Evolutionary conservation across 2,329 filamentous ascomycete genomes (phyloP).

Genomic region (Aureobasidium zeae): DNA sequence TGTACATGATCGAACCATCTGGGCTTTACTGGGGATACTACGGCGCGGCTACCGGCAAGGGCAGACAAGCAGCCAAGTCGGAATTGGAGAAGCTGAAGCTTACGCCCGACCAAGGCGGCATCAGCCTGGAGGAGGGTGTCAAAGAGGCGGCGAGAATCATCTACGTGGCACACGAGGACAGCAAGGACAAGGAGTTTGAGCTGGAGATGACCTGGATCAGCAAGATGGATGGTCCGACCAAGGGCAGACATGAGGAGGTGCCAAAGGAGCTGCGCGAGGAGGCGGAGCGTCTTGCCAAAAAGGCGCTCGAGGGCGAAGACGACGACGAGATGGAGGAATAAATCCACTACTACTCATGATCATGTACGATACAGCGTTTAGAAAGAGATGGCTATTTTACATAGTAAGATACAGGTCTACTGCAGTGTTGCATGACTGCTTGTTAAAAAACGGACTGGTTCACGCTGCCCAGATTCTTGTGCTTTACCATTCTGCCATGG

Average conservation of each 20-base stretch:
- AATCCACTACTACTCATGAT: constrained; percentile 5
- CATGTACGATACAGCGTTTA: constrained; percentile 17
- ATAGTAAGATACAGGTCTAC: not conserved
- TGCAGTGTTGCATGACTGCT: not conserved
- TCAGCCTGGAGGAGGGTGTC: constrained; percentile 77
- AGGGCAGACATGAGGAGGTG: constrained; percentile 87
- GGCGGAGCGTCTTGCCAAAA: constrained; percentile 87
- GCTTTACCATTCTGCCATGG: constrained; percentile 3
- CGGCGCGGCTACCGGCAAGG: constrained; percentile 93
- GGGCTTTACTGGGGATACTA: constrained; percentile 99
- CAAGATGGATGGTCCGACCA: constrained; percentile 71
- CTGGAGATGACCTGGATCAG: constrained; percentile 99
- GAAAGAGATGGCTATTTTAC: constrained; percentile 12
- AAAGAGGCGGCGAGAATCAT: constrained; percentile 97
- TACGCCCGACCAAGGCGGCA: constrained; percentile 47
- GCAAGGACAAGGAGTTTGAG: constrained; percentile 99
- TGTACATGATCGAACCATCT: constrained; percentile 99
- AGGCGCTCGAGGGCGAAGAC: constrained; percentile 76
- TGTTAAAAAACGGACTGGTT: not conserved
- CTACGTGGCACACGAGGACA: constrained; percentile 94
- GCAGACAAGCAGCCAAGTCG: constrained; percentile 90
- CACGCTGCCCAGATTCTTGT: not conserved
- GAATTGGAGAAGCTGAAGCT: constrained; percentile 97
- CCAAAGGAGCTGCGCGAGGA: constrained; percentile 84
- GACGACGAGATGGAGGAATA: constrained; percentile 90